These are phyloP conservation scores for Lablab purpureus DNA, from an alignment of 306 rosid genomes.

Conservation along the genomic window DNA sequence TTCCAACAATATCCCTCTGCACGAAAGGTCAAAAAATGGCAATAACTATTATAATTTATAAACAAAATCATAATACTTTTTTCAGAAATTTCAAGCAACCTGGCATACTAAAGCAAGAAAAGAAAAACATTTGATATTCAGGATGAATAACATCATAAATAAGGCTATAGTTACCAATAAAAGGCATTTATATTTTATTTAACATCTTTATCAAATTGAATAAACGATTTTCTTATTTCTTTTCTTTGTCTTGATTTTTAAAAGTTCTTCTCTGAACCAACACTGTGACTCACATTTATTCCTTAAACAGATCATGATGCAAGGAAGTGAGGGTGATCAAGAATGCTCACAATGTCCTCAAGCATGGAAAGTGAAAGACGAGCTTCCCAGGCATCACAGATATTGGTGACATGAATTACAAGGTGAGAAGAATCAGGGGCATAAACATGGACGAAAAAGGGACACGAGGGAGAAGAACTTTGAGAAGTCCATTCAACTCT, in stretches of 20 bases:
- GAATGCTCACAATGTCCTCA: conserved; percentile 74
- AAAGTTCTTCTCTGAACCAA: not conserved
- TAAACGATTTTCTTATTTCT: not conserved
- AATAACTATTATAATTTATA: not conserved
- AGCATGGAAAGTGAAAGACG: conserved; percentile 65
- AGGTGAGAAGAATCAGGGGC: conserved; percentile 66
- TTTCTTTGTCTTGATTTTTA: too few relatives aligned
- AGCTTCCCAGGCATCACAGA: conserved; percentile 74
- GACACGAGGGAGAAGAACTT: conserved; percentile 42
- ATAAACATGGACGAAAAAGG: conserved; percentile 65
- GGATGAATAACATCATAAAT: conserved; percentile 17
- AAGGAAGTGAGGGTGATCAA: not conserved
- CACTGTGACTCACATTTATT: not conserved
- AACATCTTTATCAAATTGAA: conserved; percentile 27
- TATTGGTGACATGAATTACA: conserved; percentile 67
- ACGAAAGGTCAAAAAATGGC: conserved; percentile 7
- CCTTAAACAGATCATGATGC: conserved; percentile 16
- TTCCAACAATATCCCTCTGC: conserved; percentile 90
- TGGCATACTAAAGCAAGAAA: not conserved
- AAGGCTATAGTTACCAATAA: not conserved
- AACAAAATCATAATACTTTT: not conserved
- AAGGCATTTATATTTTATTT: not conserved
- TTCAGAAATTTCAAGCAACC: conserved; percentile 20
- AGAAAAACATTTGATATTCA: not conserved
- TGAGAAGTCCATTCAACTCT: conserved; percentile 56